Base-by-base conservation (phyloP, 352 stramenopile genomes). In the Globisporangium heterothallicum region DNA sequence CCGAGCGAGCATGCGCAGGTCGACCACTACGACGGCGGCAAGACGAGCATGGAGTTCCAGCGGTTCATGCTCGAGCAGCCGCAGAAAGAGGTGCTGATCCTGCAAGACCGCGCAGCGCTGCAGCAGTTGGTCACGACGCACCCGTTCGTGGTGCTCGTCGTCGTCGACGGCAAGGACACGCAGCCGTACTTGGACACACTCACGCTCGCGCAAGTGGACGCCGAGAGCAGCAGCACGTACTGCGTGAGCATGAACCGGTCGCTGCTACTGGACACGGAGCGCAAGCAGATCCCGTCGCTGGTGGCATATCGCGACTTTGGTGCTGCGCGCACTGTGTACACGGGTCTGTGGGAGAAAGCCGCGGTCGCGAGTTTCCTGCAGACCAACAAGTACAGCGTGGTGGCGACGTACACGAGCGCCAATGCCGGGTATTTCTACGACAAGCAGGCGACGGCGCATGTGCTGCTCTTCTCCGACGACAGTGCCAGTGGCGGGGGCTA, bases 31-130 rank as follows among this genome's bases (percentile, higher is more conserved):
- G 54, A 32, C 10, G 66, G 66, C 25, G 63, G 66, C 5, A 50
- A 61, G 10, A 64, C 59, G 4, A 78, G 66, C 58, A 62, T 61
- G 29, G 66, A 75, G 49, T 52, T 78, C 36, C 69, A 71, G 53
- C 63, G 66, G 6, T 75, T 64, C 41, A 59, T 70, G 41, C 50
- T 72, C 12, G 59, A 56, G 10, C 30, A 64, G 42, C 66, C 69
- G 4, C 42, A 61, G 13, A 56, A 60, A 6, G 47, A 72, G n/a
- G 36, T 63, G 4, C 8, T 56, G 4, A 21, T 58, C 16, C 12
- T 78, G 16, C 22, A 24, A 2, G 56, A 63, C 6, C 52, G 22
- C 1, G 4, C 19, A 1, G 30, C 59, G 22, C 47, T 78, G 5
- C 19, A 58, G 0, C 35, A 18, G 7, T 45, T 75, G 12, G 46